Evolutionary conservation across 2,329 filamentous ascomycete genomes (phyloP).

Genomic region (Scortechinia acanthostroma): DNA sequence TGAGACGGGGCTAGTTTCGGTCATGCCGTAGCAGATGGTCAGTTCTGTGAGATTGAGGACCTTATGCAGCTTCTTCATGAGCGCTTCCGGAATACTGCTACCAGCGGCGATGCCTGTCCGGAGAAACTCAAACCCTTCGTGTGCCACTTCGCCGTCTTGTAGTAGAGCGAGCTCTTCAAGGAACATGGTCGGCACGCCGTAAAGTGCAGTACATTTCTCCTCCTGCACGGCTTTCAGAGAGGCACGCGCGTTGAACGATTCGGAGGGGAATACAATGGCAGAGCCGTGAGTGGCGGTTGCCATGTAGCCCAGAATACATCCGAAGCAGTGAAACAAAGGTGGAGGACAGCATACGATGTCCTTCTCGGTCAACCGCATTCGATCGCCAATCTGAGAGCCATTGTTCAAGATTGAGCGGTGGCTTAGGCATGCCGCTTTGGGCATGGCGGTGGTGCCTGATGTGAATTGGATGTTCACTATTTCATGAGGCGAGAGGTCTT

Average conservation of each 20-base stretch:
- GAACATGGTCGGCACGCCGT: constrained; percentile 71
- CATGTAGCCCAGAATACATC: constrained; percentile 88
- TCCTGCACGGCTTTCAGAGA: constrained; percentile 26
- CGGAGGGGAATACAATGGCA: constrained; percentile 59
- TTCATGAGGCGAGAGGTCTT: not conserved
- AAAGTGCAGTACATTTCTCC: constrained; percentile 30
- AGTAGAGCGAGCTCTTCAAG: constrained; percentile 59
- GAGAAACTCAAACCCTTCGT: constrained; percentile 22
- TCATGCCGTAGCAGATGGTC: constrained; percentile 71
- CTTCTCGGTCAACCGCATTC: constrained; percentile 70
- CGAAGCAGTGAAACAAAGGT: constrained; percentile 86
- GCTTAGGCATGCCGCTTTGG: constrained; percentile 84
- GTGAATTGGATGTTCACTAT: constrained; percentile 59
- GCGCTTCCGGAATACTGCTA: constrained; percentile 51
- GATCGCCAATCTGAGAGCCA: constrained; percentile 72
- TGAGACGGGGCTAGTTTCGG: constrained; percentile 50
- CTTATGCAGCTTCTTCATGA: constrained; percentile 60
- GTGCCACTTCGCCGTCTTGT: constrained; percentile 24
- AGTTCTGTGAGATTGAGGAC: constrained; percentile 59
- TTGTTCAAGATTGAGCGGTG: constrained; percentile 91
- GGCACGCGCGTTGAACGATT: constrained; percentile 57
- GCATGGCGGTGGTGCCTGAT: constrained; percentile 82
- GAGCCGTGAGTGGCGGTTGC: constrained; percentile 72
- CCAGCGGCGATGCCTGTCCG: constrained; percentile 67
- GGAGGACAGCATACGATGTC: constrained; percentile 82